A percentile compares a stretch with the other conserved stretches of the same genome.
These are phyloP conservation scores for Corymbia citriodora DNA, from an alignment of 441 rosid species.

Conservation along the genomic window DNA sequence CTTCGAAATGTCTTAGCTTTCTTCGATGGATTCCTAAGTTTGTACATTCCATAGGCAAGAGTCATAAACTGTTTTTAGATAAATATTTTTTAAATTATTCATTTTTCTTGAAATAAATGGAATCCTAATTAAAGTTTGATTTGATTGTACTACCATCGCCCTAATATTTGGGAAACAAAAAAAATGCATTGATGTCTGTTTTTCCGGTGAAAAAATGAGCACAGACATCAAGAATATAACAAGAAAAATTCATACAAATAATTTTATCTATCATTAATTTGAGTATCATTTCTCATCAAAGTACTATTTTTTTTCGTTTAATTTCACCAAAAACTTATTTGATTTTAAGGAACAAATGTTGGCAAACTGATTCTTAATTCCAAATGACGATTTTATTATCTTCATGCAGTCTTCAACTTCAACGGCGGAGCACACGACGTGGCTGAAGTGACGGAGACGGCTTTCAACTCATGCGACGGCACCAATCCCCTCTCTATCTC, in stretches of 20 bases:
- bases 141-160: too few relatives aligned
- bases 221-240: too few relatives aligned
- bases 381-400: too few relatives aligned
- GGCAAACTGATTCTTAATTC: too few relatives aligned
- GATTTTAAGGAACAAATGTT: too few relatives aligned
- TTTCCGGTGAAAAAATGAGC: too few relatives aligned
- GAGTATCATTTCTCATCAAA: too few relatives aligned
- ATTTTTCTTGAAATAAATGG: too few relatives aligned
- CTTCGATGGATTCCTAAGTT: background rate
- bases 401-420: conserved; percentile 23
- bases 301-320: background rate
- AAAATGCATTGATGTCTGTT: too few relatives aligned
- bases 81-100: too few relatives aligned
- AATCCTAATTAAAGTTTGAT: too few relatives aligned
- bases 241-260: fast-evolving
- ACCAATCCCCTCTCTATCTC: conserved; percentile 9
- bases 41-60: background rate
- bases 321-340: background rate
- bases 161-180: too few relatives aligned
- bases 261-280: background rate
- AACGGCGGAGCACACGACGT: conserved; percentile 13
- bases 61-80: background rate
- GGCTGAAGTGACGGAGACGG: conserved; percentile 1
- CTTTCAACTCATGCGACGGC: conserved; percentile 10
- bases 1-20: background rate